A percentile compares a stretch with the other conserved stretches of the same genome.
These are phyloP conservation scores for Capronia coronata DNA, from an alignment of 2,329 filamentous ascomycete genomes.

Conservation along the genomic window DNA sequence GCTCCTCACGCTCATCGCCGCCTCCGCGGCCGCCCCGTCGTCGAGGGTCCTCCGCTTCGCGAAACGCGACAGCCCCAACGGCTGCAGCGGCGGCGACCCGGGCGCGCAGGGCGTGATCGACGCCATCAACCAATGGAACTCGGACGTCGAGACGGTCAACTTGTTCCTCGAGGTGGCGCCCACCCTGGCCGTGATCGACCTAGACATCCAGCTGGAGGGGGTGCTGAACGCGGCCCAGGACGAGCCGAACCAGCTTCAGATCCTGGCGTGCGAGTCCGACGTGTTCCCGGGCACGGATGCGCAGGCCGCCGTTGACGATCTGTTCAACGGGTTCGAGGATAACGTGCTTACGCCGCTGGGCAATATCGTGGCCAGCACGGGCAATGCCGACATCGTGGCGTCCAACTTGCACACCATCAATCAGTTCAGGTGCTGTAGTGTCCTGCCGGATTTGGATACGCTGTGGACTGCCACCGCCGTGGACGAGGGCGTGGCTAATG, in stretches of 20 bases:
- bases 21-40: slow-evolving; percentile 6
- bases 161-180: slow-evolving; percentile 10
- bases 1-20: slow-evolving; percentile 10
- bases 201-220: slow-evolving; percentile 2
- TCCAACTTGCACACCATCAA: slow-evolving; percentile 11
- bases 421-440: slow-evolving; percentile 14
- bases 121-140: slow-evolving; percentile 17
- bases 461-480: slow-evolving; percentile 9
- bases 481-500: slow-evolving; percentile 12
- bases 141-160: slow-evolving; percentile 15
- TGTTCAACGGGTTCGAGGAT: slow-evolving; percentile 7
- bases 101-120: slow-evolving; percentile 4
- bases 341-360: slow-evolving; percentile 8
- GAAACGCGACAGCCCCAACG: slow-evolving; percentile 11
- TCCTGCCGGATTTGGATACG: slow-evolving; percentile 11
- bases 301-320: slow-evolving; percentile 8
- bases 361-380: slow-evolving; percentile 8
- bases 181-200: slow-evolving; percentile 1
- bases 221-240: slow-evolving; percentile 6
- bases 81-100: slow-evolving; percentile 7
- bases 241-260: slow-evolving; percentile 10
- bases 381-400: slow-evolving; percentile 1
- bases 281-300: slow-evolving; percentile 3
- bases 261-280: slow-evolving; percentile 9
- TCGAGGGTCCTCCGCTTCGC: slow-evolving; percentile 11